A percentile compares a stretch with the other conserved stretches of the same genome.
These are phyloP conservation scores for Neoscytalidium dimidiatum DNA, from an alignment of 2,329 filamentous ascomycete species.

Conservation along the genomic window DNA sequence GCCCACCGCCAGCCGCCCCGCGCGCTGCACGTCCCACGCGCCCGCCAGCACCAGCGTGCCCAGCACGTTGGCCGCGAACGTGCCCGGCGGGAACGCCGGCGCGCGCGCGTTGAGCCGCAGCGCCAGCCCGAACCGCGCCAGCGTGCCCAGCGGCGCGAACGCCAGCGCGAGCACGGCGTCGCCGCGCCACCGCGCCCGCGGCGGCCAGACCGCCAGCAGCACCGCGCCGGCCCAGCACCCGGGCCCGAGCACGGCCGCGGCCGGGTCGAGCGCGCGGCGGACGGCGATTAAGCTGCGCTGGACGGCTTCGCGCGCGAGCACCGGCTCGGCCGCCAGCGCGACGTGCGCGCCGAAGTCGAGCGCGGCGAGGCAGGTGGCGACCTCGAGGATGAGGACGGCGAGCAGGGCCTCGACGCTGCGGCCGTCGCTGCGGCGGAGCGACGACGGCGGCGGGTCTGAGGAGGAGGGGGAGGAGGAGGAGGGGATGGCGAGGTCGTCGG, in stretches of 20 bases:
- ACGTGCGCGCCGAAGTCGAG: slow-evolving; percentile 76
- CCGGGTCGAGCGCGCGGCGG: slow-evolving; percentile 64
- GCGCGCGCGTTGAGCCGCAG: slow-evolving; percentile 67
- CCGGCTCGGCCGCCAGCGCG: slow-evolving; percentile 61
- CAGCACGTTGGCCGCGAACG: slow-evolving; percentile 76
- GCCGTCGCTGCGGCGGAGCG: slow-evolving; percentile 47
- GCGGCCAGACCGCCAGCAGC: slow-evolving; percentile 70
- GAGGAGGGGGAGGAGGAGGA: slow-evolving; percentile 49
- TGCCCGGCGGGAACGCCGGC: slow-evolving; percentile 77
- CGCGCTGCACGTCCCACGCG: slow-evolving; percentile 77
- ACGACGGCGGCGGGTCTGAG: slow-evolving; percentile 30
- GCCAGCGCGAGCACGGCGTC: slow-evolving; percentile 73
- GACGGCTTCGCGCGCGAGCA: slow-evolving; percentile 60
- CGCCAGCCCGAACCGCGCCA: slow-evolving; percentile 73
- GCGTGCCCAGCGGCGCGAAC: slow-evolving; percentile 79
- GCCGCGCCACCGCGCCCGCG: slow-evolving; percentile 69
- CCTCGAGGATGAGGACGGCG: slow-evolving; percentile 70
- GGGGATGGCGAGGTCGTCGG: slow-evolving; percentile 64
- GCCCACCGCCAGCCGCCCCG: slow-evolving; percentile 34
- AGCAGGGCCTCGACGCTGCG: slow-evolving; percentile 82
- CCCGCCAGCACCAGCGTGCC: slow-evolving; percentile 76
- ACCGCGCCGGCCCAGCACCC: slow-evolving; percentile 80
- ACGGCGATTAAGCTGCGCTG: slow-evolving; percentile 36
- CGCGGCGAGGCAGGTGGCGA: slow-evolving; percentile 70
- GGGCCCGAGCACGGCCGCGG: slow-evolving; percentile 66